phyloP scores from a whole-genome alignment of 164 flowering plant genomes.

The Stephania cephalantha region DNA sequence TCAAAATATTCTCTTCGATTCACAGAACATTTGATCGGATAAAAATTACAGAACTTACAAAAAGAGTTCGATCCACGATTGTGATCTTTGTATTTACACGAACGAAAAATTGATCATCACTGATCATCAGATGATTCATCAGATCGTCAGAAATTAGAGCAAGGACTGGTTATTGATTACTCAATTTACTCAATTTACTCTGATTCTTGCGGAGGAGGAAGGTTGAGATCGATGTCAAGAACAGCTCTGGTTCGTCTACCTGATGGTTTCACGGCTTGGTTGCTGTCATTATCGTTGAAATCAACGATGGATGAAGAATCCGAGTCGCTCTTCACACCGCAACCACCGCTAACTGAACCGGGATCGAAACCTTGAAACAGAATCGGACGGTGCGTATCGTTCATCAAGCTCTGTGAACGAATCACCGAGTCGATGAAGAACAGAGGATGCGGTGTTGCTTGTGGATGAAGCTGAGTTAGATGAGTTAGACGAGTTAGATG shows the following conservation, averaged over 20 bases:
- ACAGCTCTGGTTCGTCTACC: not conserved
- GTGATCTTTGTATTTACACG: slow-evolving; percentile 5
- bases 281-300: slow-evolving; percentile 8
- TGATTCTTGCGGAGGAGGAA: slow-evolving; percentile 27
- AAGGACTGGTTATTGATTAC: not conserved
- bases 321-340: slow-evolving; percentile 31
- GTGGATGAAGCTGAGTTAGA: not conserved
- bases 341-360: slow-evolving; percentile 1
- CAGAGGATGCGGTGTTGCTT: not conserved
- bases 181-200: slow-evolving; percentile 16
- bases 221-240: slow-evolving; percentile 37
- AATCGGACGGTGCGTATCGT: not conserved
- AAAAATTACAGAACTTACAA: not conserved
- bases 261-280: not conserved
- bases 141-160: not conserved
- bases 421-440: slow-evolving; percentile 6
- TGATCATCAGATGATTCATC: not conserved
- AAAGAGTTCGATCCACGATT: not conserved
- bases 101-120: not conserved
- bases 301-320: slow-evolving; percentile 37
- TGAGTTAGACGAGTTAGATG: no score
- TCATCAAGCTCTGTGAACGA: not conserved
- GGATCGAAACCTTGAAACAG: slow-evolving; percentile 3
- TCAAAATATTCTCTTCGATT: no score
- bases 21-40: not conserved